phyloP scores from a whole-genome alignment of 306 rosid species.

The Senna tora region DNA sequence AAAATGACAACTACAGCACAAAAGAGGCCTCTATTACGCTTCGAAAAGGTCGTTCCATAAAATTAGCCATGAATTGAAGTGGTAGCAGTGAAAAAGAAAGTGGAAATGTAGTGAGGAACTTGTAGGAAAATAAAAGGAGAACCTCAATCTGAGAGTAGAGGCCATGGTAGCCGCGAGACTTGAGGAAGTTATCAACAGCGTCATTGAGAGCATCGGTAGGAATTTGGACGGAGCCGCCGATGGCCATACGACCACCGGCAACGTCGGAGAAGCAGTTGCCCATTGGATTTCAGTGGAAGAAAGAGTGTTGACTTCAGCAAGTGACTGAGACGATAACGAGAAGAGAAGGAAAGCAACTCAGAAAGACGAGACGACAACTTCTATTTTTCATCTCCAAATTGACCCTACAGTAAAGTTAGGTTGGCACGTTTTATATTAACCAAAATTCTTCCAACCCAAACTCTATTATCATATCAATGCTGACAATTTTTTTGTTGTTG shows the following conservation, averaged over 20 bases:
- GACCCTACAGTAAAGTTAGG: too few relatives aligned
- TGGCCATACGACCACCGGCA: conserved; percentile 53
- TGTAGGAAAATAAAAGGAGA: background rate
- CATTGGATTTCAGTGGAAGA: conserved; percentile 34
- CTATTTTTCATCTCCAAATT: too few relatives aligned
- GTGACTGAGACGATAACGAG: background rate
- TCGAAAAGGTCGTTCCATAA: background rate
- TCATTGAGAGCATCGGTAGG: conserved; percentile 48
- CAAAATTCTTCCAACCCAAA: too few relatives aligned
- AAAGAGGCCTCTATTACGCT: conserved; percentile 6
- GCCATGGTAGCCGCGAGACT: conserved; percentile 58
- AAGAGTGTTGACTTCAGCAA: background rate
- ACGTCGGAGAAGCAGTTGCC: conserved; percentile 76
- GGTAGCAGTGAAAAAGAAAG: background rate
- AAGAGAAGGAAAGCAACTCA: too few relatives aligned
- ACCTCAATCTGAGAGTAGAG: conserved; percentile 80
- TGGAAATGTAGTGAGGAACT: background rate
- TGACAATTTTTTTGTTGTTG: too few relatives aligned
- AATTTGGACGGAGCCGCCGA: conserved; percentile 48
- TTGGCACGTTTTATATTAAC: too few relatives aligned
- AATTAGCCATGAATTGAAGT: background rate
- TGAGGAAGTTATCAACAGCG: conserved; percentile 54
- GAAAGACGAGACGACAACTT: too few relatives aligned
- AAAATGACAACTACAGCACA: conserved; percentile 56
- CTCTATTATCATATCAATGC: too few relatives aligned